A percentile compares a stretch with the other conserved stretches of the same genome.
These are phyloP conservation scores for Dendrocalamus sinicus DNA, from an alignment of 176 grass and related monocot species.

Conservation along the genomic window DNA sequence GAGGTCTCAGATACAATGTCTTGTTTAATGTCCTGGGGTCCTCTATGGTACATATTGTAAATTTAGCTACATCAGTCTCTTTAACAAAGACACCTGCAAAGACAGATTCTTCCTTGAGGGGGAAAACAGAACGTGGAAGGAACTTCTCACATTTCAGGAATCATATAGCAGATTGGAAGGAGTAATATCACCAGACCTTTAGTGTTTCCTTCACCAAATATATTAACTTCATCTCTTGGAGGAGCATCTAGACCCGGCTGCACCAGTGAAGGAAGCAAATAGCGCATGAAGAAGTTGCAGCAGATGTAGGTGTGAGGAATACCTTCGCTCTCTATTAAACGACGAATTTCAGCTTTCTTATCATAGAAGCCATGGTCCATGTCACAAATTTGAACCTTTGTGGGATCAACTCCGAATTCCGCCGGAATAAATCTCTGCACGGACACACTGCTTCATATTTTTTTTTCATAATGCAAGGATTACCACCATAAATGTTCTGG, in stretches of 20 bases:
- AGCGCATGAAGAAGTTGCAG: slow-evolving; percentile 89
- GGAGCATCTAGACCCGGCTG: slow-evolving; percentile 82
- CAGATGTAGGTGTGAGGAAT: slow-evolving; percentile 91
- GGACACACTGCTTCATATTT: slow-evolving; percentile 13
- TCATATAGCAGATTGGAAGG: slow-evolving; percentile 11
- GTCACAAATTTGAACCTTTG: slow-evolving; percentile 69
- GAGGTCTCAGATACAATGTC: slow-evolving; percentile 75
- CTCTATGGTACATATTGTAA: slow-evolving; percentile 74
- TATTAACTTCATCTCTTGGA: slow-evolving; percentile 79
- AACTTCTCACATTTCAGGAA: slow-evolving; percentile 1
- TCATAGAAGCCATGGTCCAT: slow-evolving; percentile 89
- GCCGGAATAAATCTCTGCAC: slow-evolving; percentile 89
- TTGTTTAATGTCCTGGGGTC: slow-evolving; percentile 85
- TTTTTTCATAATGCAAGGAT: not conserved
- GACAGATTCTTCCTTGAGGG: slow-evolving; percentile 30
- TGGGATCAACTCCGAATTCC: slow-evolving; percentile 84
- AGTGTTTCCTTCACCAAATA: slow-evolving; percentile 78
- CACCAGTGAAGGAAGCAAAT: slow-evolving; percentile 81
- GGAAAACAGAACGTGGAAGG: slow-evolving; percentile 16
- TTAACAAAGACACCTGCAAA: slow-evolving; percentile 75
- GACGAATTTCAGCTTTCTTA: slow-evolving; percentile 73
- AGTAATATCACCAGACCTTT: slow-evolving; percentile 55
- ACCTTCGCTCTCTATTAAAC: slow-evolving; percentile 66
- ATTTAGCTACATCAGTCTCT: slow-evolving; percentile 76
- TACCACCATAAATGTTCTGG: no score